Percentiles rank a stretch among this genome's conserved stretches.
These are phyloP conservation scores for Mucor racemosus DNA, from an alignment of 371 early-diverging fungal species.

Conservation along the genomic window DNA sequence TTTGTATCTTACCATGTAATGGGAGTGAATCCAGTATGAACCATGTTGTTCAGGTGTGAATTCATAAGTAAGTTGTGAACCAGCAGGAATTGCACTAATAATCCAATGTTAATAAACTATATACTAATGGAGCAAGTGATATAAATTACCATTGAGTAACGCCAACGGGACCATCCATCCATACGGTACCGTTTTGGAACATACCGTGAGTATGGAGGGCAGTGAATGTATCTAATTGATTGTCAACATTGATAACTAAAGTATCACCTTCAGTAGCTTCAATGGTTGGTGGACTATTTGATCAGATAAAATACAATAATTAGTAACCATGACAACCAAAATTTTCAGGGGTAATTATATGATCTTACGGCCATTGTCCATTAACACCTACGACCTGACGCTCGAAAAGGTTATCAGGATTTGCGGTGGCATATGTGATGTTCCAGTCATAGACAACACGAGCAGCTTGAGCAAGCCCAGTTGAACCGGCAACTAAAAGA, in stretches of 20 bases:
- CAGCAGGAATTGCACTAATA: constrained; percentile 42
- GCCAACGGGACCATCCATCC: constrained; percentile 70
- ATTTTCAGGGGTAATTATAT: neutral
- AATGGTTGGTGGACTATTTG: constrained; percentile 50
- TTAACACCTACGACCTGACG: constrained; percentile 81
- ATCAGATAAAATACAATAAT: neutral
- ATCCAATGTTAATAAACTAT: neutral
- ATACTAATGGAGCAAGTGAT: neutral
- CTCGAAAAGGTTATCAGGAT: constrained; percentile 69
- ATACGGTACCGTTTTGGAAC: constrained; percentile 65
- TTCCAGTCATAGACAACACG: constrained; percentile 74
- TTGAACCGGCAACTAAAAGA: constrained; percentile 29
- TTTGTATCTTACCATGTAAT: constrained; percentile 34
- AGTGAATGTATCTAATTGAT: constrained; percentile 58
- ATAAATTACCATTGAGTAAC: constrained; percentile 63
- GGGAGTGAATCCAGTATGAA: constrained; percentile 39
- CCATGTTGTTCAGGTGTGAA: constrained; percentile 51
- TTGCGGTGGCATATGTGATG: constrained; percentile 71
- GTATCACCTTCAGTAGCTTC: constrained; percentile 58
- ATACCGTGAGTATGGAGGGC: constrained; percentile 77
- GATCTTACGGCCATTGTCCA: constrained; percentile 72
- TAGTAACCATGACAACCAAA: constrained; percentile 24
- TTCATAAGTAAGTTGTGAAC: constrained; percentile 63
- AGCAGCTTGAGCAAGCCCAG: constrained; percentile 50
- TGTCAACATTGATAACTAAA: constrained; percentile 64